These are phyloP conservation scores for Zoysia pacifica DNA, from an alignment of 176 grass and related monocot genomes.

Conservation along the genomic window DNA sequence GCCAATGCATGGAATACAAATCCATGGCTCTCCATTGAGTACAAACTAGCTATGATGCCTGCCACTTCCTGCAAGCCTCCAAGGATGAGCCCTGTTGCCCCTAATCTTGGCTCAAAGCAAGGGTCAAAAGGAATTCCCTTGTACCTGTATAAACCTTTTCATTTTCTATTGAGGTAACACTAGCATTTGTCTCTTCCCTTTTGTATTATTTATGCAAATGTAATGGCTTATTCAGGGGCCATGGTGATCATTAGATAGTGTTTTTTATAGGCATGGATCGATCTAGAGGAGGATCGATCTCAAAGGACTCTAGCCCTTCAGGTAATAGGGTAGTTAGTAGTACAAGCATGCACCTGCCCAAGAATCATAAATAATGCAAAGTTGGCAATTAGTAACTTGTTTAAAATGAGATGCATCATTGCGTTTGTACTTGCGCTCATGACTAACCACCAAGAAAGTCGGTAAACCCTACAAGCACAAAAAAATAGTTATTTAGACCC, in stretches of 20 bases:
- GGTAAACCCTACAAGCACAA: constrained; percentile 32
- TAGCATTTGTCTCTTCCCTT: constrained; percentile 55
- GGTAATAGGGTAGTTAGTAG: constrained; percentile 61
- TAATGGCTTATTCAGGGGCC: constrained; percentile 35
- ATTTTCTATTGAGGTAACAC: constrained; percentile 56
- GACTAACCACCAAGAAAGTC: constrained; percentile 44
- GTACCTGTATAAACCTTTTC: constrained; percentile 34
- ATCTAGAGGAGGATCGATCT: constrained; percentile 41
- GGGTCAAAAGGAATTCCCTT: constrained; percentile 54
- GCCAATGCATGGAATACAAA: constrained; percentile 37
- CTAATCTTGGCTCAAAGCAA: constrained; percentile 44
- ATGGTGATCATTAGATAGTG: constrained; percentile 34
- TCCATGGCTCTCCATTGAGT: constrained; percentile 13
- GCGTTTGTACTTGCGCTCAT: constrained; percentile 45
- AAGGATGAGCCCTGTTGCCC: constrained; percentile 35
- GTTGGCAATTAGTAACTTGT: constrained; percentile 27
- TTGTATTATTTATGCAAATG: constrained; percentile 39
- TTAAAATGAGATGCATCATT: constrained; percentile 45
- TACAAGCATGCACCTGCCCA: constrained; percentile 41
- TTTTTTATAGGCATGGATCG: constrained; percentile 28
- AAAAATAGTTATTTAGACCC: constrained; percentile 26
- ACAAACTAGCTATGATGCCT: constrained; percentile 37
- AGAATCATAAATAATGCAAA: constrained; percentile 33
- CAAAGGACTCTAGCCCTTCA: constrained; percentile 28
- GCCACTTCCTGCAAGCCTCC: constrained; percentile 39